These are phyloP conservation scores for Trichophyton rubrum DNA, from an alignment of 2,329 filamentous ascomycete species.

Conservation along the genomic window DNA sequence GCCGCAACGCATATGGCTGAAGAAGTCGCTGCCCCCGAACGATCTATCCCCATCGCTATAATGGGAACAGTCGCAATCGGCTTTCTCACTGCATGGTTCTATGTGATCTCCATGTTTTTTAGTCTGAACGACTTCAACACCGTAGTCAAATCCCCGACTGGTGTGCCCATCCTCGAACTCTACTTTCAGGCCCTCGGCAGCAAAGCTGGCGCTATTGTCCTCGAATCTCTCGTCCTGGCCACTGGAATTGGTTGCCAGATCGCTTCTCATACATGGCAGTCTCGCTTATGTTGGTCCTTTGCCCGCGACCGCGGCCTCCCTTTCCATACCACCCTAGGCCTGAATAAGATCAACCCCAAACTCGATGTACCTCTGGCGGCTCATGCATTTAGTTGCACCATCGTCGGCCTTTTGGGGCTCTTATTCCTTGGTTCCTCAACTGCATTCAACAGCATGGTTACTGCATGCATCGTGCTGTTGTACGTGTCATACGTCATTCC, in stretches of 20 bases:
- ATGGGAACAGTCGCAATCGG: conserved; percentile 39
- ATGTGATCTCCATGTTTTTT: conserved; percentile 40
- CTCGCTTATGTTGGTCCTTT: conserved; percentile 41
- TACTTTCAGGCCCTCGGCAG: conserved; percentile 34
- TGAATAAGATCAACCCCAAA: conserved; percentile 29
- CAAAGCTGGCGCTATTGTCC: conserved; percentile 35
- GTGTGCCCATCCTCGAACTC: conserved; percentile 38
- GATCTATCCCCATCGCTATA: conserved; percentile 39
- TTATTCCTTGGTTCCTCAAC: conserved; percentile 35
- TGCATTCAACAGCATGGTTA: conserved; percentile 33
- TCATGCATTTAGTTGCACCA: conserved; percentile 31
- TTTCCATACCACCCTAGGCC: conserved; percentile 22
- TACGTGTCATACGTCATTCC: conserved; percentile 38
- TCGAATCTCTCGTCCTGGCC: conserved; percentile 36
- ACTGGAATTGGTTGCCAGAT: conserved; percentile 38
- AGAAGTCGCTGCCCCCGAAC: conserved; percentile 37
- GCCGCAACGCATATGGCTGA: conserved; percentile 41
- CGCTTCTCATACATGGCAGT: conserved; percentile 40
- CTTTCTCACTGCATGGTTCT: conserved; percentile 39
- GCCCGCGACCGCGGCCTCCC: conserved; percentile 40
- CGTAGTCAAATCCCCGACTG: conserved; percentile 30
- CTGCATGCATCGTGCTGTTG: conserved; percentile 38
- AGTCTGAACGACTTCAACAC: conserved; percentile 34
- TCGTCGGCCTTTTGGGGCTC: conserved; percentile 36
- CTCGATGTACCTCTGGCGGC: conserved; percentile 37